Conservation (phyloP, 73 alveolate species). For the Paramecium sexaurelia region DNA sequence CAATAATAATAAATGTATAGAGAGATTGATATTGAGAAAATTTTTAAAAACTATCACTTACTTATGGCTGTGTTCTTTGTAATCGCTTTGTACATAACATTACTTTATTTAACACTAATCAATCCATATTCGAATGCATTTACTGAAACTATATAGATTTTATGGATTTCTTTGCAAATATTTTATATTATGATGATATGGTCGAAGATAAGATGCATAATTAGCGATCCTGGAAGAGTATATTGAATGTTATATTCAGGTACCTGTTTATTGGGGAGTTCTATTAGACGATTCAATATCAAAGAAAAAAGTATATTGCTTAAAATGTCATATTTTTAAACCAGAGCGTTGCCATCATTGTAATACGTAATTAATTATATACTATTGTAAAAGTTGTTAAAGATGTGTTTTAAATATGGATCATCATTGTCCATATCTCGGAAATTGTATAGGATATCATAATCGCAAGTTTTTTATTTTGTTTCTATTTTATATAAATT, state of each 20-base stretch:
- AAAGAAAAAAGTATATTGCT: constrained; percentile 90
- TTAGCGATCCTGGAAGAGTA: constrained; percentile 86
- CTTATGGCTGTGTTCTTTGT: constrained; percentile 18
- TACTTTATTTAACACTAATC: not conserved
- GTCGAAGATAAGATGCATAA: constrained; percentile 81
- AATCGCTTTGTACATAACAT: not conserved
- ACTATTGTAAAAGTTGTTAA: constrained; percentile 57
- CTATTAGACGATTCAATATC: constrained; percentile 87
- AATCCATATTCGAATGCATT: not conserved
- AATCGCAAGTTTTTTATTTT: constrained; percentile 89
- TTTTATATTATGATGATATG: constrained; percentile 74
- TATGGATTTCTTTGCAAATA: constrained; percentile 64
- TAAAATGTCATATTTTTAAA: constrained; percentile 93
- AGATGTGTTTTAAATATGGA: constrained; percentile 96
- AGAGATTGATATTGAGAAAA: constrained; percentile 22
- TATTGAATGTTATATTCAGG: not conserved
- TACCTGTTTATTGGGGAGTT: constrained; percentile 94
- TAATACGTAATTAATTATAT: constrained; percentile 55
- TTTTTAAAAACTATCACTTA: not conserved
- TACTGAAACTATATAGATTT: not conserved
- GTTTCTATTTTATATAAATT: constrained; percentile 74
- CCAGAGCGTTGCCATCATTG: constrained; percentile 96
- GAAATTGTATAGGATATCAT: constrained; percentile 91
- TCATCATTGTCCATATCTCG: constrained; percentile 96
- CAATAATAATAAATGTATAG: not conserved